Evolutionary conservation across 108 stramenopile genomes (phyloP), one percentile per base, ranked within the genome.

Genomic region (Skeletonema costatum): DNA sequence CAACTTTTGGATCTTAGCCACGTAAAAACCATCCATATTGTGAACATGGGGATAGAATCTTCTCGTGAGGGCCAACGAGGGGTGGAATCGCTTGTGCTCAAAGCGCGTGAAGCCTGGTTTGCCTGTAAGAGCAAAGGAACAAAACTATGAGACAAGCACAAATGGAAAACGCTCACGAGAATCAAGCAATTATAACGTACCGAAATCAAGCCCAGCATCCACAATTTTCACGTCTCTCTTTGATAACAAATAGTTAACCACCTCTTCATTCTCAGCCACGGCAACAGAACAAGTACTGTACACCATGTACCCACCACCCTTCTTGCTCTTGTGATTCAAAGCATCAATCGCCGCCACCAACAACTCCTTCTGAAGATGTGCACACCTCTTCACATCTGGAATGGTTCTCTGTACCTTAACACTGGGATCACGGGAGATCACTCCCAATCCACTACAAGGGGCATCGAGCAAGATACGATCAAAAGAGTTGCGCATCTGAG

Each of bases 11-110:
- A 99, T 93, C 85, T 99, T 99, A 16, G 94, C 95, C 56, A 99
- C 98, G 76, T 92, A 99, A 81, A 99, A 99, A 17, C 99, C 99
- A 81, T 99, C 99, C 98, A 99, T 99, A 86, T 99, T 99, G 89
- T 99, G 99, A 36, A 98, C 98, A 76, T 99, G 99, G 31, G 99
- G 99, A 81, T 99, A 99, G 78, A 99, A 99, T 42, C 99, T 85
- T 50, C 97, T 60, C 13, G 98, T 96, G 35, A 97, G 77, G 9
- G 92, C 84, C 75, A 99, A 36, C 44, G 95, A 96, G 30, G 98
- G 98, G 85, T 99, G 99, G 88, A 99, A 99, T 64, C 98, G 83
- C 32, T 92, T 92, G 75, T 97, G 92, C 78, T 88, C 95, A 77
- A 94, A 98, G 48, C 98, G 85, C 13, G 91, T 97, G 75, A 98